Evolutionary conservation across 2,329 filamentous ascomycete species (phyloP).

Genomic region (Balansia obtecta): DNA sequence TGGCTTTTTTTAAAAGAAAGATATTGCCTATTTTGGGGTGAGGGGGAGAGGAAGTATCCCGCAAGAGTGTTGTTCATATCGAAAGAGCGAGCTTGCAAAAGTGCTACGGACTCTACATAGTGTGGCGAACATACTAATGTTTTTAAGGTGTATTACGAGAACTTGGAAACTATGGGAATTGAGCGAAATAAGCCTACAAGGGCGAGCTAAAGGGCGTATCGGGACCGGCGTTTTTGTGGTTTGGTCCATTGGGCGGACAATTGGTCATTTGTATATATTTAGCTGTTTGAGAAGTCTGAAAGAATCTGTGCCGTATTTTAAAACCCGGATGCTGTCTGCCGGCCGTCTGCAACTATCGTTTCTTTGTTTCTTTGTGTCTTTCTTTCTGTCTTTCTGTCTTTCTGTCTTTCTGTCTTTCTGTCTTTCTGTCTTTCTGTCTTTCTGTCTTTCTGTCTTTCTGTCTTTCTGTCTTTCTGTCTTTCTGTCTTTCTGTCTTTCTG

Average conservation of each 20-base stretch:
- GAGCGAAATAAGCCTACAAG: background rate
- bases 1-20: background rate
- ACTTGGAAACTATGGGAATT: background rate
- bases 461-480: too few species aligned
- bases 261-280: constrained; percentile 1
- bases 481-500: too few species aligned
- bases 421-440: too few species aligned
- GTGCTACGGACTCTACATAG: background rate
- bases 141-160: background rate
- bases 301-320: background rate
- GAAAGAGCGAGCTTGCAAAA: background rate
- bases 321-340: too few species aligned
- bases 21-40: too few species aligned
- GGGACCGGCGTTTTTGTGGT: background rate
- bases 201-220: background rate
- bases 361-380: too few species aligned
- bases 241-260: background rate
- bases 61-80: background rate
- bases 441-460: too few species aligned
- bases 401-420: too few species aligned
- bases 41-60: background rate
- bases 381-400: too few species aligned
- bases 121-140: background rate
- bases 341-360: too few species aligned
- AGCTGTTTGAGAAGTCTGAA: background rate